Evolutionary conservation across 2,329 filamentous ascomycete species (phyloP), one percentile per base, ranked within the genome.

Genomic region (Diaporthe helianthi): DNA sequence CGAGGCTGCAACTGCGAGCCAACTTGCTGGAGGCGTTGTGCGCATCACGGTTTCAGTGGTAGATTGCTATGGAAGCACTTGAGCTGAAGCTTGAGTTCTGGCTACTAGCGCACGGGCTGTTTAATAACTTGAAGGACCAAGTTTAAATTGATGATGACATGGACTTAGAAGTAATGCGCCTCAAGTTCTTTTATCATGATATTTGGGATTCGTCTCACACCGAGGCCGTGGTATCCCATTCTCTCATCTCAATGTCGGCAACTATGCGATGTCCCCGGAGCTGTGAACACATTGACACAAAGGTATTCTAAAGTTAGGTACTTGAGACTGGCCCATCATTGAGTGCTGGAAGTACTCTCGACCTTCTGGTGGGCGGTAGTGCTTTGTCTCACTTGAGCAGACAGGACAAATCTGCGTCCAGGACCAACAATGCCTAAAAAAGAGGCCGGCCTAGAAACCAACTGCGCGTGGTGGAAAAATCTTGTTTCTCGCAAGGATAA

Each of bases 81-180:
- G n/a, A n/a, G n/a, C n/a, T 4, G 17, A 12, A 1, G 24, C 2
- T 2, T 44, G 1, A 8, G 4, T 1, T 7, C n/a, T n/a, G n/a
- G n/a, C n/a, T n/a, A n/a, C n/a, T n/a, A n/a, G n/a, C n/a, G n/a
- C n/a, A n/a, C n/a, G n/a, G n/a, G n/a, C n/a, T n/a, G 5, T n/a
- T 4, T 9, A 3, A 44, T 29, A 9, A n/a, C 24, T 22, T 2
- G 10, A 24, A 12, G n/a, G 4, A 24, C 44, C 9, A 24, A 4
- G 22, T 24, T 9, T 1, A 22, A 47, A 1, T 47, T 12, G 44
- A 47, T 22, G 13, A n/a, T n/a, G n/a, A n/a, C n/a, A n/a, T n/a
- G n/a, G n/a, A n/a, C n/a, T n/a, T n/a, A n/a, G n/a, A n/a, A n/a
- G n/a, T n/a, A n/a, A n/a, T n/a, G n/a, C n/a, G n/a, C n/a, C n/a